Base-by-base conservation (phyloP, 805 yeast genomes). In the Hanseniaspora occidentalis region DNA sequence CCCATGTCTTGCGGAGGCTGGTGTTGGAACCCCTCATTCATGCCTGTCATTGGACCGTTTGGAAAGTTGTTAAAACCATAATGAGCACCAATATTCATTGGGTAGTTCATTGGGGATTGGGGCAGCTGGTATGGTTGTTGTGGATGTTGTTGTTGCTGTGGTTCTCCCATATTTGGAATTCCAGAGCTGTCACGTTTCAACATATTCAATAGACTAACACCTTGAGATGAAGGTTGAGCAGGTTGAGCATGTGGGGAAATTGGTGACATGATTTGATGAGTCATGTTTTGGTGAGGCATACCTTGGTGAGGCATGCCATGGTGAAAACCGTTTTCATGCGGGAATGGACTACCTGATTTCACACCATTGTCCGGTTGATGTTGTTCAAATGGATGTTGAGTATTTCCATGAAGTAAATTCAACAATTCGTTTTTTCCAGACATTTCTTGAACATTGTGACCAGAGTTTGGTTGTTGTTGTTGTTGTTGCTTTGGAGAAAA, bases 201-300 rank as follows among this genome's bases (percentile, higher is more conserved):
- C 10, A 39, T 24, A 19, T 24, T 33, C 8, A 39, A 23, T 9
- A 38, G 24, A 22, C 31, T 34, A 22, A 36, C 41, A 20, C 41
- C 24, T 11, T 31, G 20, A 14, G 36, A 14, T 14, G 23, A 23
- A 22, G 19, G 21, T 11, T 34, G 39, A 25, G 33, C 22, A 13
- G 33, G 33, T 16, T 29, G 33, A 3, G 18, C 33, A 18, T 29
- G 33, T 5, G 16, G 33, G 16, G 33, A 29, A 29, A 9, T 16
- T 4, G 33, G 33, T n/a, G 33, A 29, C 18, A 29, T 4, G 18
- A n/a, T 29, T 29, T 13, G 33, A 29, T 16, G 18, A n/a, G 16
- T n/a, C 33, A 29, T 9, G 8, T 29, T 29, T 29, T 29, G 33
- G 33, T 5, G 33, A 29, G 8, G 33, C n/a, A 14, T n/a, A 29